Conservation (phyloP, 257 asterid genomes). For the Primulina huaijiensis region DNA sequence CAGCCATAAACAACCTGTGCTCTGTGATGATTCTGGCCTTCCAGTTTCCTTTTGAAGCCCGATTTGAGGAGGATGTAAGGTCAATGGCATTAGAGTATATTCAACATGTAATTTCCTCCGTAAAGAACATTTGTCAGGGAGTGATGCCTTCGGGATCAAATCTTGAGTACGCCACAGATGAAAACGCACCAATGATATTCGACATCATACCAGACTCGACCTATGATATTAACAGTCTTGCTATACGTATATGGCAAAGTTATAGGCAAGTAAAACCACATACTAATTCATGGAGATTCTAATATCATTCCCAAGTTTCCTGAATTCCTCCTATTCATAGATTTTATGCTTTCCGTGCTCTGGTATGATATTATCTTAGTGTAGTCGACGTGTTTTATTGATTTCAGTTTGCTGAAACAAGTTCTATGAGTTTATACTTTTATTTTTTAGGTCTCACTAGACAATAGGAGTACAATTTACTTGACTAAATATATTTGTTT, state of each 20-base stretch:
- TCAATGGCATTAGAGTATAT: conserved; percentile 36
- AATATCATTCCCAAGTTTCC: neutral
- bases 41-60: conserved; percentile 43
- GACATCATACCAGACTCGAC: conserved; percentile 10
- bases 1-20: too few relatives aligned
- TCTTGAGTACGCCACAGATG: conserved; percentile 20
- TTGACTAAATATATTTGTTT: neutral
- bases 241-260: conserved; percentile 34
- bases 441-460: too few relatives aligned
- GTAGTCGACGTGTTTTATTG: neutral
- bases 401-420: neutral
- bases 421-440: too few relatives aligned
- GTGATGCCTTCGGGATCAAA: conserved; percentile 18
- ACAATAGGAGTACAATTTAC: too few relatives aligned
- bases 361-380: neutral
- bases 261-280: conserved; percentile 35
- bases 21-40: conserved; percentile 29
- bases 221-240: conserved; percentile 25
- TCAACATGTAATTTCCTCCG: conserved; percentile 29
- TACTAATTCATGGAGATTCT: neutral
- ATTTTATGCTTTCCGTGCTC: neutral
- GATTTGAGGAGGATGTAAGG: conserved; percentile 25
- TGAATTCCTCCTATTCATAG: neutral
- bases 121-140: conserved; percentile 26
- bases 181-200: conserved; percentile 12